Evolutionary conservation across 2,329 filamentous ascomycete species (phyloP).

Genomic region (Cercospora sojina): DNA sequence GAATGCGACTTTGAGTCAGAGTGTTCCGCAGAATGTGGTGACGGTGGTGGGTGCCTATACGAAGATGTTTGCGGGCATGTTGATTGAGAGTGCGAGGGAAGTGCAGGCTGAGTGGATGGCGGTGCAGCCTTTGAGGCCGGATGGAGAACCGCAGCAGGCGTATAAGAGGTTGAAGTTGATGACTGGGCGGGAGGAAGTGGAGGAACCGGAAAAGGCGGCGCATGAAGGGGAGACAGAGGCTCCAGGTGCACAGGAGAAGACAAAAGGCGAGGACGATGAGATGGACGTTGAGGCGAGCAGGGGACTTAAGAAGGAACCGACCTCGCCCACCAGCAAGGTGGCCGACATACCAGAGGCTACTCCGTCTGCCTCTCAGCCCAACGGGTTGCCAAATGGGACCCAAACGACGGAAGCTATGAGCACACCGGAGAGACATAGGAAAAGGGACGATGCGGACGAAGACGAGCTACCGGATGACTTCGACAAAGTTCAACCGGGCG

Average conservation of each 20-base stretch:
- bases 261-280: background rate
- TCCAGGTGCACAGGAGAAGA: constrained; percentile 1
- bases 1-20: constrained; percentile 78
- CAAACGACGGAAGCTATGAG: constrained; percentile 15
- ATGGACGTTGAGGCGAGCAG: constrained; percentile 7
- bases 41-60: constrained; percentile 73
- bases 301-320: constrained; percentile 12
- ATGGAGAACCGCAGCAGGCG: constrained; percentile 51
- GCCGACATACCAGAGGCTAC: constrained; percentile 9
- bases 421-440: constrained; percentile 12
- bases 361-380: background rate
- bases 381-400: constrained; percentile 14
- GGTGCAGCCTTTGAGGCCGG: constrained; percentile 52
- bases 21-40: constrained; percentile 69
- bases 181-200: constrained; percentile 28
- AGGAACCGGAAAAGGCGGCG: constrained; percentile 35
- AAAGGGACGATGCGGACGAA: constrained; percentile 4
- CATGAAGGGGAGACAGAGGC: constrained; percentile 26
- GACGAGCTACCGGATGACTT: constrained; percentile 23
- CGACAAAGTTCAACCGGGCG: constrained; percentile 24
- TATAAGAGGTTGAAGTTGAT: constrained; percentile 30
- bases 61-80: constrained; percentile 73
- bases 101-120: constrained; percentile 71
- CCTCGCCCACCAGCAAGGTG: constrained; percentile 10
- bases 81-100: constrained; percentile 69